A percentile compares a stretch with the other conserved stretches of the same genome.
phyloP scores from a whole-genome alignment of 2,329 filamentous ascomycete genomes.

The Cladosporium sp. region DNA sequence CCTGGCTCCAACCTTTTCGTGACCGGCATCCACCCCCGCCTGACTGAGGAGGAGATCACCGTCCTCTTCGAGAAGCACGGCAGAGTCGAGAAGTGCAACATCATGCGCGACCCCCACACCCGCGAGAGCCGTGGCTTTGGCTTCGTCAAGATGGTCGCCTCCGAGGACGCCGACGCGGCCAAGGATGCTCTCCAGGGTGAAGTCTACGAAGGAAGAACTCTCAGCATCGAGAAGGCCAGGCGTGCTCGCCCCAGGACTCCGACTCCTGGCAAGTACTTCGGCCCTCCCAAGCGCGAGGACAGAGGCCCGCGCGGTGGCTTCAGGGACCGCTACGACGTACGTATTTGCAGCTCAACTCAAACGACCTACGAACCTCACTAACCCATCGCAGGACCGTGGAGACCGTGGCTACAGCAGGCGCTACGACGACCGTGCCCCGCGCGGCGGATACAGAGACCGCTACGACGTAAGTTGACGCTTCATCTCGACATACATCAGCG shows the following conservation, averaged over 20 bases:
- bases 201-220: conserved; percentile 86
- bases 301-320: conserved; percentile 3
- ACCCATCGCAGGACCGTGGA: conserved; percentile 29
- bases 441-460: conserved; percentile 49
- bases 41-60: conserved; percentile 84
- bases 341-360: background rate
- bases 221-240: conserved; percentile 98
- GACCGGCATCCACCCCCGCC: conserved; percentile 91
- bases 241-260: conserved; percentile 92
- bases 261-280: conserved; percentile 98
- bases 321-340: conserved; percentile 41
- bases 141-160: conserved; percentile 98
- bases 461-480: conserved; percentile 41
- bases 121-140: conserved; percentile 98
- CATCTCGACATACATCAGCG: background rate
- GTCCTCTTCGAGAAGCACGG: conserved; percentile 98
- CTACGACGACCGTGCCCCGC: conserved; percentile 47
- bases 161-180: conserved; percentile 92
- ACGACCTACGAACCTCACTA: background rate
- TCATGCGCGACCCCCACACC: conserved; percentile 98
- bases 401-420: conserved; percentile 38
- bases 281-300: conserved; percentile 86
- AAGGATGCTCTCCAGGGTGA: conserved; percentile 96
- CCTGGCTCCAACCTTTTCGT: conserved; percentile 98
- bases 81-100: conserved; percentile 98